These are phyloP conservation scores for Phialophora macrospora DNA, from an alignment of 2,329 filamentous ascomycete genomes.

Conservation along the genomic window DNA sequence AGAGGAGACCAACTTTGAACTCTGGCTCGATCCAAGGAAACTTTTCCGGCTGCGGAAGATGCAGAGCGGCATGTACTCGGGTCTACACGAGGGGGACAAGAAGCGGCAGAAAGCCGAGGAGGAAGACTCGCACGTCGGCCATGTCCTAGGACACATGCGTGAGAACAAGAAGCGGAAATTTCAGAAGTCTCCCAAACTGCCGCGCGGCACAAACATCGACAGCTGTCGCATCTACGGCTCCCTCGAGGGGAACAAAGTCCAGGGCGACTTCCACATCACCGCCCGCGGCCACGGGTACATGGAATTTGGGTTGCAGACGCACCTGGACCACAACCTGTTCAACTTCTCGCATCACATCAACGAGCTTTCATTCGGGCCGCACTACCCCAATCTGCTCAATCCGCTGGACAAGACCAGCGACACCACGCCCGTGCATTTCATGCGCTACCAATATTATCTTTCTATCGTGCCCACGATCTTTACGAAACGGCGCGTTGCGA, in stretches of 20 bases:
- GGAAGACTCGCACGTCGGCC: slow-evolving; percentile 83
- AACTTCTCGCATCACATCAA: slow-evolving; percentile 98
- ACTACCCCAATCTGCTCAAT: slow-evolving; percentile 91
- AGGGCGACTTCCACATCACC: slow-evolving; percentile 97
- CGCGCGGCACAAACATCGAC: slow-evolving; percentile 62
- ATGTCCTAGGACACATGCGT: slow-evolving; percentile 77
- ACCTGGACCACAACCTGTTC: slow-evolving; percentile 87
- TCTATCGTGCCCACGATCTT: slow-evolving; percentile 95
- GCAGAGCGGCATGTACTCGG: slow-evolving; percentile 59
- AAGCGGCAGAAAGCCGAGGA: slow-evolving; percentile 54
- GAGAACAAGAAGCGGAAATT: slow-evolving; percentile 69
- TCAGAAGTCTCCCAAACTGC: slow-evolving; percentile 73
- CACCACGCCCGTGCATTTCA: slow-evolving; percentile 74
- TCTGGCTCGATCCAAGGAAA: slow-evolving; percentile 61
- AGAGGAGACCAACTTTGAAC: slow-evolving; percentile 78
- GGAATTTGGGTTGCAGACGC: slow-evolving; percentile 67
- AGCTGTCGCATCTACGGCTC: slow-evolving; percentile 89
- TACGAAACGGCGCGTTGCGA: slow-evolving; percentile 58
- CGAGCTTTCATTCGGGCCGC: slow-evolving; percentile 95
- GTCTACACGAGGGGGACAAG: slow-evolving; percentile 67
- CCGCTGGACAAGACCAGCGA: slow-evolving; percentile 91
- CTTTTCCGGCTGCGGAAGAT: slow-evolving; percentile 57
- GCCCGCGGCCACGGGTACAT: slow-evolving; percentile 93
- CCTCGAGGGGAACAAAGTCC: slow-evolving; percentile 92
- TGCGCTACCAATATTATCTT: slow-evolving; percentile 98